Evolutionary conservation across 345 rosid species (phyloP).

Genomic region (Bruguiera gymnorhiza): DNA sequence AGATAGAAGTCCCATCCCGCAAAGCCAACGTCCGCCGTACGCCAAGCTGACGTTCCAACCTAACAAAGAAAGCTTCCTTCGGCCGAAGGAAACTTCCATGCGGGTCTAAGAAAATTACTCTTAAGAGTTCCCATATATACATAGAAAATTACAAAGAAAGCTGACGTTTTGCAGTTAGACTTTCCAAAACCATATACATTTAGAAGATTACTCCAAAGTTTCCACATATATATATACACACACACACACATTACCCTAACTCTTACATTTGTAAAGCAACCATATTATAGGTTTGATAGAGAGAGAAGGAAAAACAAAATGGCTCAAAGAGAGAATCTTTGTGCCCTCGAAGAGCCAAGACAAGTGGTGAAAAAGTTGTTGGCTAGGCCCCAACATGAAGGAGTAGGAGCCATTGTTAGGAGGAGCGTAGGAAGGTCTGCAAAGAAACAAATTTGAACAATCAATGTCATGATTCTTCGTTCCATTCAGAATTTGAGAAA

Average conservation of each 20-base stretch:
- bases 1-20: background rate
- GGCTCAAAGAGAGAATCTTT: conserved; percentile 11
- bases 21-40: background rate
- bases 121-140: background rate
- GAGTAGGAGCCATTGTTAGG: conserved; percentile 79
- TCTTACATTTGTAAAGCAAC: too few relatives aligned
- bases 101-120: background rate
- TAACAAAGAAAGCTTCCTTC: background rate
- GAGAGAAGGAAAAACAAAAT: background rate
- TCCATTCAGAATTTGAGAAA: background rate
- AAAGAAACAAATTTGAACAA: background rate
- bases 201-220: too few relatives aligned
- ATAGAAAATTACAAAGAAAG: too few relatives aligned
- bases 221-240: too few relatives aligned
- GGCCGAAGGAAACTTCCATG: background rate
- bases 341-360: conserved; percentile 37
- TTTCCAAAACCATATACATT: too few relatives aligned
- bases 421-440: conserved; percentile 89
- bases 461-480: background rate
- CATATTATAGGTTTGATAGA: too few relatives aligned
- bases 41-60: conserved; percentile 3
- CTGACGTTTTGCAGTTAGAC: too few relatives aligned
- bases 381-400: conserved; percentile 90
- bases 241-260: too few relatives aligned
- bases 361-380: conserved; percentile 65